Evolutionary conservation across 1,284 basidiomycete species (phyloP), one percentile per base, ranked within the genome.

Genomic region (Vanrija humicola): DNA sequence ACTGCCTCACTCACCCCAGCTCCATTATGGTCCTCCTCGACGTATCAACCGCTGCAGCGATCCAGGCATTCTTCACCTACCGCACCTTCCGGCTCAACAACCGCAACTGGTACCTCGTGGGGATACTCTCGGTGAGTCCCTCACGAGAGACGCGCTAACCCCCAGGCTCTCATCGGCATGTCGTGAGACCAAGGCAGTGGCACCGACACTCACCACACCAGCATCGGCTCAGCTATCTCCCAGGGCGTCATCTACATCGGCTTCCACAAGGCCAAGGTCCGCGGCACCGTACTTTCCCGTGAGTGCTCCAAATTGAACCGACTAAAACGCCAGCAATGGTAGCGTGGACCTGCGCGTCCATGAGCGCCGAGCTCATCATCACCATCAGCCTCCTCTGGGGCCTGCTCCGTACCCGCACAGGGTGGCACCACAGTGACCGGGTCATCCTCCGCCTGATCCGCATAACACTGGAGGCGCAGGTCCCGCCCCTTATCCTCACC

Each of bases 61-160:
- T 66, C 21, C 69, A 70, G 53, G 45, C 38, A 16, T 72, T 67
- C 60, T 70, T 72, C 51, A 58, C 67, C 15, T 63, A 69, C 43
- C 57, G 67, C 53, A 66, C 64, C 4, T 67, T 58, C 57, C 58
- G 68, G 6, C 60, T 72, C 10, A 61, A 50, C 25, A 46, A 46
- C n/a, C 54, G 66, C 18, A 67, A 61, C 53, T 64, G 56, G 54
- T 54, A 50, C 45, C 38, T 70, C 50, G 34, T 67, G 6, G 48
- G 21, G 8, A 14, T 61, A 19, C 56, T 67, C 16, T 16, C 42
- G 14, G 66, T 68, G 39, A 46, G 64, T 59, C n/a, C 5, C 40
- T 1, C 18, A 15, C 5, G 3, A 4, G 7, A n/a, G 3, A 0
- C 1, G 7, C 8, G 26, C 29, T 45, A 25, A 48, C 47, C 6